Evolutionary conservation across 805 yeast species (phyloP).

Genomic region (Saccharomycopsis sp.): DNA sequence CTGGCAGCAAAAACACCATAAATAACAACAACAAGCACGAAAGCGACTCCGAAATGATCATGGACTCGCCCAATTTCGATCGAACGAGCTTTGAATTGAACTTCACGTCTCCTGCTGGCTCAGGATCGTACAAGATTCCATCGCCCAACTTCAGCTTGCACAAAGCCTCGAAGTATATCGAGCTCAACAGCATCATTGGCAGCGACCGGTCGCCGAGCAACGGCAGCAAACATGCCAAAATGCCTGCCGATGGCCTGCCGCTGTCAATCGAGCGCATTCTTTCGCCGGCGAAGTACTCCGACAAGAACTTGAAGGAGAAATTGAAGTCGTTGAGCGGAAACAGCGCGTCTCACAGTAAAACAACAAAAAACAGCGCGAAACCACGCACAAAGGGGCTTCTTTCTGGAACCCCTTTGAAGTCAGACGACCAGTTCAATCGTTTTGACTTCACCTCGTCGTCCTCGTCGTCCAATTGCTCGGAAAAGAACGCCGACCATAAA

Average conservation of each 20-base stretch:
- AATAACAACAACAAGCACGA: not conserved
- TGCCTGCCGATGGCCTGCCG: not conserved
- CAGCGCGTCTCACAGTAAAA: not conserved
- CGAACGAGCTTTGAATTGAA: slow-evolving; percentile 7
- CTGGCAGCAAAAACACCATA: not conserved
- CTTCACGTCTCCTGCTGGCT: slow-evolving; percentile 7
- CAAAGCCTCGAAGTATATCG: slow-evolving; percentile 7
- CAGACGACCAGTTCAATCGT: not conserved
- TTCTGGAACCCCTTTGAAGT: slow-evolving; percentile 6
- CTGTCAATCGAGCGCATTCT: slow-evolving; percentile 10
- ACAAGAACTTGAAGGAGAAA: slow-evolving; percentile 8
- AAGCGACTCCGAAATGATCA: slow-evolving; percentile 6
- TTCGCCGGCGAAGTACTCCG: slow-evolving; percentile 2
- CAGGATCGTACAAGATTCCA: slow-evolving; percentile 2
- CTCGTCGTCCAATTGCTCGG: not conserved
- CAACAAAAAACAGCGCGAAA: not conserved
- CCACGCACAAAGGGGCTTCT: not conserved
- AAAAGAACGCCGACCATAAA: not conserved
- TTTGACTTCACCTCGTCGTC: not conserved
- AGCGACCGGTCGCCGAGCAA: not conserved
- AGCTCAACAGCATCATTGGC: not conserved
- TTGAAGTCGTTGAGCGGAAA: slow-evolving; percentile 2
- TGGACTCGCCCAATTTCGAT: slow-evolving; percentile 18
- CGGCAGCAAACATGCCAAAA: not conserved
- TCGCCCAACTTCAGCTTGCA: slow-evolving; percentile 16